Base-by-base conservation (phyloP, 139 green algal species). In the Picochlorum sp. region DNA sequence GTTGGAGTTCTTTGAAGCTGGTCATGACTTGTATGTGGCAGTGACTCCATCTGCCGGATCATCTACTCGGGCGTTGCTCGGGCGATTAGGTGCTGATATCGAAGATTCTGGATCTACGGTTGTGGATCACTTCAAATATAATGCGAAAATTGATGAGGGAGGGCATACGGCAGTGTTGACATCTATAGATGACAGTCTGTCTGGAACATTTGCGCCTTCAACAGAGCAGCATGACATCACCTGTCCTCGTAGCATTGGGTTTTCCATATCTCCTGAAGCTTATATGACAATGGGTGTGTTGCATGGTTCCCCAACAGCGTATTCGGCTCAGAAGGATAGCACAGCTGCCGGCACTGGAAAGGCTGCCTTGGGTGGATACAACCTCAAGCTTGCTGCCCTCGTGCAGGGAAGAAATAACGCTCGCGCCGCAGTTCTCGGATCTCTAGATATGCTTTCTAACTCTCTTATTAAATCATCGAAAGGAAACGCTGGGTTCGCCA, bases 1-100 rank as follows among this genome's bases (percentile, higher is more conserved):
- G n/a, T 54, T 91, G 4, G 84, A 94, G 15, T 97, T 96, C 67
- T 72, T 96, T 2, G 89, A 97, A 44, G 71, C 57, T 16, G 90
- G 90, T 4, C 75, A 77, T 44, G 81, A 95, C 56, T 23, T 96
- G 15, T 37, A 96, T 2, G n/a, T 97, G 10, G 85, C 80, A 20
- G 70, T 77, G 14, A 80, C 73, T 67, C 65, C 71, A 10, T 54
- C 70, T 4, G 71, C 72, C 3, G 88, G 79, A 13, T 81, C 88
- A 47, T 62, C 74, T 38, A 18, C 74, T 44, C 55, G 64, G 18
- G 76, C 75, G 15, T 74, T 95, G 14, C 77, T 77, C 0, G 45
- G 70, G 3, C 80, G 88, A 38, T 71, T 86, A 21, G 88, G 88
- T 5, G 74, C 93, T 13, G 88, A 95, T 49, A n/a, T 95, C 37